phyloP scores from a whole-genome alignment of 768 basidiomycete genomes.

The Suillus subaureus region DNA sequence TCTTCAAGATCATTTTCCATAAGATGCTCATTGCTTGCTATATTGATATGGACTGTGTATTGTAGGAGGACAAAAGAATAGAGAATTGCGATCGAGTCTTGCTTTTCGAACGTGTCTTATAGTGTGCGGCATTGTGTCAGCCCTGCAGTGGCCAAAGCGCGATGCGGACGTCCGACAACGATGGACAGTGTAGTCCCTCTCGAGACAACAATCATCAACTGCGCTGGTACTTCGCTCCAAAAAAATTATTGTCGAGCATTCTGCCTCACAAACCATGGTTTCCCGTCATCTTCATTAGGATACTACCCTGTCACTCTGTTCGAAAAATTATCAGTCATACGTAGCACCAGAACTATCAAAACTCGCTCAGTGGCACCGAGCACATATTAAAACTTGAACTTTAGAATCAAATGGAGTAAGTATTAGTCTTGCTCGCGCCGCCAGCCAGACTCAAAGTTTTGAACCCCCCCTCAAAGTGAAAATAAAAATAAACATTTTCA shows the following conservation, averaged over 20 bases:
- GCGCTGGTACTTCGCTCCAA: not conserved
- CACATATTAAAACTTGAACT: not conserved
- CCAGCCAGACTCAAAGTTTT: not conserved
- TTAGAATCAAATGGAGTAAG: not conserved
- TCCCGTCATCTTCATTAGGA: not conserved
- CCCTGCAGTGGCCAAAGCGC: not conserved
- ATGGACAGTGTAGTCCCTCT: not conserved
- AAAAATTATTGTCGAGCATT: not conserved
- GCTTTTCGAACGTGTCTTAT: not conserved
- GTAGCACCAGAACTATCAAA: not conserved
- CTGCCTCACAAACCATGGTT: not conserved
- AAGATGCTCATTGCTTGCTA: conserved; percentile 4
- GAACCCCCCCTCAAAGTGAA: fast-evolving
- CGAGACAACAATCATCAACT: not conserved
- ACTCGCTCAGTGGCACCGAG: too few species aligned
- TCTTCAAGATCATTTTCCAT: conserved; percentile 3
- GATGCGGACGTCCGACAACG: not conserved
- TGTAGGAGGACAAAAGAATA: conserved; percentile 7
- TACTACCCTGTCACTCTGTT: not conserved
- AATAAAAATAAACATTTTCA: too few species aligned
- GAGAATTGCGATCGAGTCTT: not conserved
- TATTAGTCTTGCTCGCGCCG: not conserved
- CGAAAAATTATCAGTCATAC: not conserved
- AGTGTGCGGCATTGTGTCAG: not conserved
- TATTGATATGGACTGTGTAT: conserved; percentile 2